Evolutionary conservation across 106 monocot species (phyloP).

Genomic region (Gastrodia elata): DNA sequence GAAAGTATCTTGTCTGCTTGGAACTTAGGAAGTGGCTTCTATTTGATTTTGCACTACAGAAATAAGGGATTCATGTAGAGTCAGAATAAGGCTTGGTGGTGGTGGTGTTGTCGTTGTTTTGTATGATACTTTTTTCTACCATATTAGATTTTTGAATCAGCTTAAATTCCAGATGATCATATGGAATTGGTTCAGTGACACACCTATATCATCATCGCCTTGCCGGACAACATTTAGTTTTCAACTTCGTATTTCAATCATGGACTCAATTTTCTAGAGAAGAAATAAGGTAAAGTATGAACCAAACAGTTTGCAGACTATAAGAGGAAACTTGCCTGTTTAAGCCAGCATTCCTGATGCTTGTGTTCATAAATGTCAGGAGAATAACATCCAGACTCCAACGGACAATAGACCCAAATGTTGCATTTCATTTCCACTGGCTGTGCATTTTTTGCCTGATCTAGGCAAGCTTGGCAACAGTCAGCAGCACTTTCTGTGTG

Average conservation of each 20-base stretch:
- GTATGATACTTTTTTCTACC: too few species aligned
- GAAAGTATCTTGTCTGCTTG: too few species aligned
- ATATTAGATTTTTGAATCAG: too few species aligned
- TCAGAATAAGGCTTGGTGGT: too few species aligned
- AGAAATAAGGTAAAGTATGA: background rate
- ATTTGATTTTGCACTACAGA: too few species aligned
- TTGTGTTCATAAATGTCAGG: constrained; percentile 76
- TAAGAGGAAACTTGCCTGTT: constrained; percentile 34
- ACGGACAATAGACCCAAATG: constrained; percentile 79
- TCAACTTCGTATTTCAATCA: background rate
- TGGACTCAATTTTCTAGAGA: background rate
- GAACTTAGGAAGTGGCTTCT: too few species aligned
- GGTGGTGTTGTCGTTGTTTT: too few species aligned
- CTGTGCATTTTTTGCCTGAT: constrained; percentile 54
- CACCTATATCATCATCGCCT: too few species aligned
- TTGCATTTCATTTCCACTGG: constrained; percentile 53
- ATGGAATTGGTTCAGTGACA: too few species aligned
- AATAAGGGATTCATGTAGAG: too few species aligned
- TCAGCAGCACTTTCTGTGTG: constrained; percentile 75
- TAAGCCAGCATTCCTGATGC: constrained; percentile 82
- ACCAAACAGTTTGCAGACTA: background rate
- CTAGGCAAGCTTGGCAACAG: constrained; percentile 70
- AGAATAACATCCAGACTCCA: constrained; percentile 54
- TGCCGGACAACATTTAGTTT: background rate
- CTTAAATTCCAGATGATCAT: too few species aligned